Evolutionary conservation across 225 moss, liverwort and hornwort species (phyloP).

Genomic region (Lunularia cruciata): DNA sequence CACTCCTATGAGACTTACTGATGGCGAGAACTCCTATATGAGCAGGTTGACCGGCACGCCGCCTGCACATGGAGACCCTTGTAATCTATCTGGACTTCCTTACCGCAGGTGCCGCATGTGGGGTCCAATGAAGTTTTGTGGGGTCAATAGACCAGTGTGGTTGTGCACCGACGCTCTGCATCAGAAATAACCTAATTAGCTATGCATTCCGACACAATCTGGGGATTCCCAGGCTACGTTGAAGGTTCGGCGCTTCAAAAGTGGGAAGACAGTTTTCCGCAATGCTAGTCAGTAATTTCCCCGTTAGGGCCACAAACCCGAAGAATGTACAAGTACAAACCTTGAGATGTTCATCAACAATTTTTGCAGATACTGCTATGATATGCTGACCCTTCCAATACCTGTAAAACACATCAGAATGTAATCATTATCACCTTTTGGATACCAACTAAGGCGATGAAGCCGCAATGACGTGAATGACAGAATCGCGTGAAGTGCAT

Average conservation of each 20-base stretch:
- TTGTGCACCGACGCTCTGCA: conserved; percentile 61
- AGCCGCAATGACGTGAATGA: too few relatives aligned
- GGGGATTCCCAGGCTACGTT: neutral
- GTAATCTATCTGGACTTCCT: conserved; percentile 45
- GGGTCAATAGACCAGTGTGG: conserved; percentile 79
- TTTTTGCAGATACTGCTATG: conserved; percentile 80
- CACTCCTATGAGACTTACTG: too few relatives aligned
- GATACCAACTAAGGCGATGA: too few relatives aligned
- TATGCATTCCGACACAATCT: neutral
- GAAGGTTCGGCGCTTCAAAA: too few relatives aligned
- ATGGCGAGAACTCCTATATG: too few relatives aligned
- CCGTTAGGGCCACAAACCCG: neutral
- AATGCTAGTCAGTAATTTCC: neutral
- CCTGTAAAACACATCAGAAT: too few relatives aligned
- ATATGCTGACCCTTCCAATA: conserved; percentile 95
- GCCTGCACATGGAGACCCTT: too few relatives aligned
- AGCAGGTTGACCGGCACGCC: too few relatives aligned
- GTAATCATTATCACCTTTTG: too few relatives aligned
- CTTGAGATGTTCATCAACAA: conserved; percentile 88
- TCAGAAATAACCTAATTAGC: neutral
- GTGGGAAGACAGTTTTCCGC: neutral
- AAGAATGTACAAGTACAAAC: conserved; percentile 28
- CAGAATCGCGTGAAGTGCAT: too few relatives aligned
- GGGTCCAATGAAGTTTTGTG: conserved; percentile 76
- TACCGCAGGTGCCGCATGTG: conserved; percentile 42